phyloP scores from a whole-genome alignment of 306 rosid species.

The Cotoneaster glaucophyllus region DNA sequence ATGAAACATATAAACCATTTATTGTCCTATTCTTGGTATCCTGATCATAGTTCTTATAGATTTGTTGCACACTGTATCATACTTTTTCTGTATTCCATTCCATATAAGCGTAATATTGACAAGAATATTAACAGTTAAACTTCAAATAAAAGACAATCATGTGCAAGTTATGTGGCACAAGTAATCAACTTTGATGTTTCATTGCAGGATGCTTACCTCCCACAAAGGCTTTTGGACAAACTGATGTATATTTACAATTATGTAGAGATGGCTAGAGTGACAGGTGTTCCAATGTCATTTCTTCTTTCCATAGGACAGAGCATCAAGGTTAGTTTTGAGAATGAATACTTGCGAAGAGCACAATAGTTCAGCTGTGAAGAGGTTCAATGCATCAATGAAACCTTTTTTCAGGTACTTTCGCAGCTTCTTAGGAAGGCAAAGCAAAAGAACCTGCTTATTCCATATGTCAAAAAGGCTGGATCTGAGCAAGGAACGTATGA shows the following conservation, averaged over 20 bases:
- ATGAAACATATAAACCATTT: neutral
- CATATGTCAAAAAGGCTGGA: conserved; percentile 83
- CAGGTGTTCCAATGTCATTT: conserved; percentile 97
- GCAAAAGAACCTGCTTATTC: conserved; percentile 80
- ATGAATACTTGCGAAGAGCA: conserved; percentile 4
- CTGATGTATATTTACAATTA: conserved; percentile 91
- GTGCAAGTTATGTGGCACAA: neutral
- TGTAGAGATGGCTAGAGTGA: conserved; percentile 99
- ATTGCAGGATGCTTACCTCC: conserved; percentile 94
- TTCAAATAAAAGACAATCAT: neutral
- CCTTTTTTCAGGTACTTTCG: conserved; percentile 74
- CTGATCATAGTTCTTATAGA: neutral
- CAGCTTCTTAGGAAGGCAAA: conserved; percentile 99
- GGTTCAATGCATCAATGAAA: neutral
- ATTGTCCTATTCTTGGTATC: neutral
- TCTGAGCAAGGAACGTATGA: conserved; percentile 96
- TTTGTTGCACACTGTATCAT: neutral
- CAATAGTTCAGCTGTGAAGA: conserved; percentile 5
- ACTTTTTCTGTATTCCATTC: neutral
- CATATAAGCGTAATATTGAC: neutral
- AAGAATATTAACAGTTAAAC: neutral
- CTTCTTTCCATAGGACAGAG: conserved; percentile 97
- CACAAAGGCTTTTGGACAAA: conserved; percentile 93
- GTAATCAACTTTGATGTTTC: conserved; percentile 10
- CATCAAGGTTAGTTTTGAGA: conserved; percentile 52